These are phyloP conservation scores for Candida endomychidarum DNA, from an alignment of 805 yeast genomes.

Conservation along the genomic window DNA sequence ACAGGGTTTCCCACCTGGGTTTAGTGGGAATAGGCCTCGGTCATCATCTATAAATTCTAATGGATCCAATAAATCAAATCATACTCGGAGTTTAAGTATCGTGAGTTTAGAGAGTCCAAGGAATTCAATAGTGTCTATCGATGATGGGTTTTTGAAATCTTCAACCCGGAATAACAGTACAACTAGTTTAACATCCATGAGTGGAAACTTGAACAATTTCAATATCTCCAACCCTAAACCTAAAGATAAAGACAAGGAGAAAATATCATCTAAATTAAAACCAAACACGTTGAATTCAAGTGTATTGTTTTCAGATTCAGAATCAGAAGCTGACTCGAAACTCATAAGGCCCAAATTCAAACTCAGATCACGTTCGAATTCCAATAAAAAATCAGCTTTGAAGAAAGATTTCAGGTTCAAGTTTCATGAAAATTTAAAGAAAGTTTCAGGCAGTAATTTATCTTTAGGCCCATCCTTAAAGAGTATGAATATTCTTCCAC, in stretches of 20 bases:
- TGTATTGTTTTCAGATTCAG: conserved; percentile 37
- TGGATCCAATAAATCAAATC: conserved; percentile 25
- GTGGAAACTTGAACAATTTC: conserved; percentile 5
- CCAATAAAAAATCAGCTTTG: conserved; percentile 15
- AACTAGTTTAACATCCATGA: conserved; percentile 20
- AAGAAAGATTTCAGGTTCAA: conserved; percentile 27
- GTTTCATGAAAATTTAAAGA: conserved; percentile 16
- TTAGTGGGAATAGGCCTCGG: conserved; percentile 21
- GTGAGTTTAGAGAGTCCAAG: conserved; percentile 40
- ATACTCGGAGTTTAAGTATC: conserved; percentile 33
- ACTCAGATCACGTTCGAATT: conserved; percentile 17
- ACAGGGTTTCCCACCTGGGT: neutral
- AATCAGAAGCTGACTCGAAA: conserved; percentile 30
- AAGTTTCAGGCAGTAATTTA: conserved; percentile 2
- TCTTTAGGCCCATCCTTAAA: conserved; percentile 1
- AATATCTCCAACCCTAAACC: conserved; percentile 4
- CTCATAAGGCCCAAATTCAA: conserved; percentile 10
- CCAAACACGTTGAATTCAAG: conserved; percentile 11
- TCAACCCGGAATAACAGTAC: conserved; percentile 35
- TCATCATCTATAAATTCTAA: conserved; percentile 35
- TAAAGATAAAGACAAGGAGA: conserved; percentile 1
- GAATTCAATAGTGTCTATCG: conserved; percentile 40
- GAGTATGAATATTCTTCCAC: neutral
- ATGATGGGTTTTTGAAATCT: conserved; percentile 29
- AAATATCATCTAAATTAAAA: conserved; percentile 9